These are phyloP conservation scores for Penicillium argentinense DNA, from an alignment of 495 filamentous ascomycete species.

Conservation along the genomic window DNA sequence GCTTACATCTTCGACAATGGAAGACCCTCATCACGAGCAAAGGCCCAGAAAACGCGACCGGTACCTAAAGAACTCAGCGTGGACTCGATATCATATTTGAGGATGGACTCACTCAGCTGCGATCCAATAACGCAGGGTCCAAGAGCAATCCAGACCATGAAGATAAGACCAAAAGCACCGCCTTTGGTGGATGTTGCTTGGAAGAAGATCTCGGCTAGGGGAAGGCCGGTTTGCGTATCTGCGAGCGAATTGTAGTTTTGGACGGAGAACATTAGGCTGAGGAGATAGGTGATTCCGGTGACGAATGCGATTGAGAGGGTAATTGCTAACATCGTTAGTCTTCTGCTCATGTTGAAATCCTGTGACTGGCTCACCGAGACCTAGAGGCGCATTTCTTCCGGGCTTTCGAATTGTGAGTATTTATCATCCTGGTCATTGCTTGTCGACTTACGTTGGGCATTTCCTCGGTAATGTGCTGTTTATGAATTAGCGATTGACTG, in stretches of 20 bases:
- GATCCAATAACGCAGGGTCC: constrained; percentile 49
- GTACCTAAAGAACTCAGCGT: constrained; percentile 49
- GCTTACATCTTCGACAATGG: constrained; percentile 34
- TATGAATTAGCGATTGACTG: not conserved
- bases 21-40: constrained; percentile 63
- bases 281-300: constrained; percentile 42
- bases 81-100: not conserved
- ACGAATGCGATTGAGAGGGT: constrained; percentile 44
- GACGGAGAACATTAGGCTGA: constrained; percentile 48
- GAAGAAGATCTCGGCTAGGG: constrained; percentile 69
- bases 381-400: constrained; percentile 32
- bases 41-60: constrained; percentile 68
- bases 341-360: not conserved
- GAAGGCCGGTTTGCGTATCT: constrained; percentile 54
- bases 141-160: constrained; percentile 60
- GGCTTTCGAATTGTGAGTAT: constrained; percentile 18
- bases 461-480: constrained; percentile 76
- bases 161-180: constrained; percentile 52
- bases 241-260: constrained; percentile 39
- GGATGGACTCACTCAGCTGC: constrained; percentile 38
- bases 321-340: constrained; percentile 33
- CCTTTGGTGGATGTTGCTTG: constrained; percentile 67
- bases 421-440: constrained; percentile 7
- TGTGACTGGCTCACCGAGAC: constrained; percentile 21
- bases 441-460: constrained; percentile 57